These are phyloP conservation scores for Euphorbia celastroides DNA, from an alignment of 441 rosid species.

Conservation along the genomic window DNA sequence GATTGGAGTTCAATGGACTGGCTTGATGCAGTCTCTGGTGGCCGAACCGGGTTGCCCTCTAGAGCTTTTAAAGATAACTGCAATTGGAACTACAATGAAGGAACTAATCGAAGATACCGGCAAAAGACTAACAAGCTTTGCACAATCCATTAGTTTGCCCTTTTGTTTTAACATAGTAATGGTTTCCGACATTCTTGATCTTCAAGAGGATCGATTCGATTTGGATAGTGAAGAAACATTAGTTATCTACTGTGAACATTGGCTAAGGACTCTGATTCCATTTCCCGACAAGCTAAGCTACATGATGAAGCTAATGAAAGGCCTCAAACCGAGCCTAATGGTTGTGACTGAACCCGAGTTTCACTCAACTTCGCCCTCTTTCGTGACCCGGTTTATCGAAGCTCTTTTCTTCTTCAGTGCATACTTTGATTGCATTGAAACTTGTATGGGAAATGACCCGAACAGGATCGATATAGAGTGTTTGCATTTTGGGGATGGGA, in stretches of 20 bases:
- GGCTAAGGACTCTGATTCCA: slow-evolving; percentile 21
- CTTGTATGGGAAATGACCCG: slow-evolving; percentile 19
- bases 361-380: neutral
- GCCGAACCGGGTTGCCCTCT: slow-evolving; percentile 21
- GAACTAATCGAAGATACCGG: slow-evolving; percentile 34
- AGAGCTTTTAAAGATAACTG: slow-evolving; percentile 41
- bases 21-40: slow-evolving; percentile 44
- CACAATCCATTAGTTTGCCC: slow-evolving; percentile 33
- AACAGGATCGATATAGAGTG: slow-evolving; percentile 17
- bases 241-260: slow-evolving; percentile 22
- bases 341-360: neutral
- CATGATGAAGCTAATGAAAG: neutral
- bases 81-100: slow-evolving; percentile 28
- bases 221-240: slow-evolving; percentile 28
- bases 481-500: slow-evolving; percentile 12
- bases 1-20: slow-evolving; percentile 44
- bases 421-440: slow-evolving; percentile 44
- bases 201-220: slow-evolving; percentile 30
- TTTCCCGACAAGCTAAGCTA: slow-evolving; percentile 34
- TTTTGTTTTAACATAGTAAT: slow-evolving; percentile 35
- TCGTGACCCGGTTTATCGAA: slow-evolving; percentile 40
- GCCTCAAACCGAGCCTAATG: neutral
- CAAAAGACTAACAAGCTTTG: slow-evolving; percentile 31
- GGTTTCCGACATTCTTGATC: slow-evolving; percentile 39
- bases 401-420: slow-evolving; percentile 42